These are phyloP conservation scores for Colletotrichum echinochloae DNA, from an alignment of 2,329 filamentous ascomycete genomes.

Conservation along the genomic window DNA sequence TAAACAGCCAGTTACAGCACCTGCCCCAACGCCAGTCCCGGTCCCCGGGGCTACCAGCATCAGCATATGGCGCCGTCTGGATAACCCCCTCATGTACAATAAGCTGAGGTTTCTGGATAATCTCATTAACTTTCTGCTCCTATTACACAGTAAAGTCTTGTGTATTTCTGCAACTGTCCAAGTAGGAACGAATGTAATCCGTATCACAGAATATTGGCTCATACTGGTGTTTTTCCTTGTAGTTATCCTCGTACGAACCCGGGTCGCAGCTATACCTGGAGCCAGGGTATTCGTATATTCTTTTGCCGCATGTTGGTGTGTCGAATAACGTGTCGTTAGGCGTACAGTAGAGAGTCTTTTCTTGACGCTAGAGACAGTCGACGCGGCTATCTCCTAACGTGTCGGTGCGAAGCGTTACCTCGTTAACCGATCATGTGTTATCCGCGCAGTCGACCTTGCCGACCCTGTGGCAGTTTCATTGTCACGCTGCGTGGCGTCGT, in stretches of 20 bases:
- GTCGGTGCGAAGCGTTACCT: constrained; percentile 21
- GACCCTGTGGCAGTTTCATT: constrained; percentile 37
- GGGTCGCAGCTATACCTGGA: not conserved
- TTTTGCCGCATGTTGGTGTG: not conserved
- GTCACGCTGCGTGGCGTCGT: not conserved
- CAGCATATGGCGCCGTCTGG: no score
- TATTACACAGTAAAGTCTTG: not conserved
- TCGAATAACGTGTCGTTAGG: constrained; percentile 1
- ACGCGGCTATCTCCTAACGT: constrained; percentile 4
- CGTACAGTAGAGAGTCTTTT: not conserved
- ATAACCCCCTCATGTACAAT: no score
- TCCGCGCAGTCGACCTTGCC: constrained; percentile 37
- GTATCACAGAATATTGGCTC: constrained; percentile 6
- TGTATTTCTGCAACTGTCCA: not conserved
- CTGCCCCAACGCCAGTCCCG: no score
- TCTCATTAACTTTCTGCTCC: not conserved
- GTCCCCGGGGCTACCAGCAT: no score
- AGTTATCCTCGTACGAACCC: not conserved
- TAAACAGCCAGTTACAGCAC: no score
- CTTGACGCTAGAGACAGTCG: not conserved
- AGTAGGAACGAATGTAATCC: not conserved
- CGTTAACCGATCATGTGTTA: constrained; percentile 36
- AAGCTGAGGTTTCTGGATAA: no score
- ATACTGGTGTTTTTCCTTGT: not conserved
- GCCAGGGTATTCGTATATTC: not conserved